phyloP scores from a whole-genome alignment of 2,329 filamentous ascomycete genomes.

The Scolecobasidium constrictum region DNA sequence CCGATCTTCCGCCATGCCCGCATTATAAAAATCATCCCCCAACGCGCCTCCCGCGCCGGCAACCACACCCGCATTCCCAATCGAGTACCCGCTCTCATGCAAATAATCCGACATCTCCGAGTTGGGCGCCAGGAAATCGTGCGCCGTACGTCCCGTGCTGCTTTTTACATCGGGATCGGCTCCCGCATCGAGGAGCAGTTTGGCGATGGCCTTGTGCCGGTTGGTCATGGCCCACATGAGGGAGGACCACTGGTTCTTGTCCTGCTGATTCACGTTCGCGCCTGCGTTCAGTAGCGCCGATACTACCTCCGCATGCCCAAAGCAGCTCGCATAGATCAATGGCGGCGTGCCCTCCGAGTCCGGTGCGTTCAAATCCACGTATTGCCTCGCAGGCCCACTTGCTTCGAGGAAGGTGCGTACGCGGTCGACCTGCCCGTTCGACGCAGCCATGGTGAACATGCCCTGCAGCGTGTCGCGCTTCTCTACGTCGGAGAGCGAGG shows the following conservation, averaged over 20 bases:
- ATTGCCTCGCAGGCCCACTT: constrained; percentile 60
- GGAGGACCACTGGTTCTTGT: constrained; percentile 93
- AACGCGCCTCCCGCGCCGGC: too few relatives aligned
- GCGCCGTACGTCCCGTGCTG: constrained; percentile 82
- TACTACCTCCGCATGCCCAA: constrained; percentile 88
- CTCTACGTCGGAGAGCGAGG: constrained; percentile 61
- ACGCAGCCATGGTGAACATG: constrained; percentile 85
- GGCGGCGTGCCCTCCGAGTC: constrained; percentile 96
- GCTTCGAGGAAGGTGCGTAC: constrained; percentile 60
- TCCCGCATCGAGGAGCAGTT: constrained; percentile 80
- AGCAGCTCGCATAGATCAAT: constrained; percentile 94
- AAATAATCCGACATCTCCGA: constrained; percentile 96
- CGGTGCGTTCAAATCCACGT: constrained; percentile 73
- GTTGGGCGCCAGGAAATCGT: constrained; percentile 89
- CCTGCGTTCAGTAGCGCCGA: constrained; percentile 73
- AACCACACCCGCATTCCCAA: constrained; percentile 65
- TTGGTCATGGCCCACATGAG: constrained; percentile 99
- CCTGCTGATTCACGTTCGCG: constrained; percentile 82
- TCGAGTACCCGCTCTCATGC: constrained; percentile 85
- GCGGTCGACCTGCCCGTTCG: constrained; percentile 82
- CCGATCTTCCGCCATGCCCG: constrained; percentile 80
- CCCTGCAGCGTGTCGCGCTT: constrained; percentile 78
- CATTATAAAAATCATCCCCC: constrained; percentile 95
- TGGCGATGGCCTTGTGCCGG: constrained; percentile 89
- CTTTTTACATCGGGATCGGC: constrained; percentile 96